A percentile compares a stretch with the other conserved stretches of the same genome.
Conservation (phyloP, 208 protist genomes). For the Crithidia bombi region DNA sequence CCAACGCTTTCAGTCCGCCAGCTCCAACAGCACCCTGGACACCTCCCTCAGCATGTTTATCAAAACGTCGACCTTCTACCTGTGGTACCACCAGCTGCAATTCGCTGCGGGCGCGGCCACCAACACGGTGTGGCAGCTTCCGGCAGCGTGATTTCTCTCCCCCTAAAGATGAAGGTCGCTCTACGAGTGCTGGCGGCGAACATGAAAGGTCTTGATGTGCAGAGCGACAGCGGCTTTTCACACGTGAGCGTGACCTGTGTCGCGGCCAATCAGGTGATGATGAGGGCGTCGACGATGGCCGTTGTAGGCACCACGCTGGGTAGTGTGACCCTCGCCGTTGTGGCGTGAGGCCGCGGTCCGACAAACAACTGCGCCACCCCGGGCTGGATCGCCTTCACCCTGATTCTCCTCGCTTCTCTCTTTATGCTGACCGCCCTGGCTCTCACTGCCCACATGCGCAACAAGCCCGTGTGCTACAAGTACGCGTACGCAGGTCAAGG, state of each 20-base stretch:
- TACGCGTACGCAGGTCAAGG: background rate
- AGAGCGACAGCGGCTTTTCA: background rate
- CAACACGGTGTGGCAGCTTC: slow-evolving; percentile 5
- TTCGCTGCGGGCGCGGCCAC: background rate
- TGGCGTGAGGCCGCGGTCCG: slow-evolving; percentile 4
- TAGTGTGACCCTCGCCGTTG: background rate
- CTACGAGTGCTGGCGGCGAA: background rate
- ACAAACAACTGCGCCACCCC: background rate
- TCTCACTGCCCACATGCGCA: slow-evolving; percentile 2
- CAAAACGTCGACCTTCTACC: slow-evolving; percentile 8
- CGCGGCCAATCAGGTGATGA: background rate
- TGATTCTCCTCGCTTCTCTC: background rate
- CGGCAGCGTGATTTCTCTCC: background rate
- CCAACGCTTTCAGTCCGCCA: background rate
- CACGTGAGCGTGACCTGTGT: background rate
- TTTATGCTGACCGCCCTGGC: background rate
- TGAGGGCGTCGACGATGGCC: background rate
- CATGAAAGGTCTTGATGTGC: background rate
- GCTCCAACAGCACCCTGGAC: background rate
- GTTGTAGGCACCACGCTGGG: background rate
- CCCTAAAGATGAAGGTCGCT: background rate
- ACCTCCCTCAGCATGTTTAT: background rate
- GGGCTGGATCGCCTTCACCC: slow-evolving; percentile 10
- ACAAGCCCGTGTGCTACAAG: background rate
- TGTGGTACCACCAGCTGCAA: slow-evolving; percentile 15